Evolutionary conservation across 2,329 filamentous ascomycete genomes (phyloP).

Genomic region (Neonectria neomacrospora): DNA sequence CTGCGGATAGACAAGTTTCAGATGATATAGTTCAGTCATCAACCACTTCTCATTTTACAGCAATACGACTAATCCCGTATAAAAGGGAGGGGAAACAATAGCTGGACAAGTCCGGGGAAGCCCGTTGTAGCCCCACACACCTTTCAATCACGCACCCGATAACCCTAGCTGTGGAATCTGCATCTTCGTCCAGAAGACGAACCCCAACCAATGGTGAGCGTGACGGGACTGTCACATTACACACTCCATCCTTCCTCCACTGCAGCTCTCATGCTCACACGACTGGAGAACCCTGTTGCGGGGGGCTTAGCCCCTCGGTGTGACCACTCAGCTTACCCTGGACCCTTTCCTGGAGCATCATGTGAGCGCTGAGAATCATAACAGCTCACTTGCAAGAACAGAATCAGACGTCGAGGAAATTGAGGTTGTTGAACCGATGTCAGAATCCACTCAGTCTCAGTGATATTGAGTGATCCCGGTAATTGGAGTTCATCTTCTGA

Average conservation of each 20-base stretch:
- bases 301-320: conserved; percentile 12
- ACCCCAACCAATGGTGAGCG: conserved; percentile 1
- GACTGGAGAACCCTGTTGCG: conserved; percentile 22
- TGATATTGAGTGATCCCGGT: no score
- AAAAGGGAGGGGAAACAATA: not conserved
- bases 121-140: not conserved
- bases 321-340: conserved; percentile 24
- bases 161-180: conserved; percentile 8
- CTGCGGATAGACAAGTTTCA: not conserved
- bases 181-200: not conserved
- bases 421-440: no score
- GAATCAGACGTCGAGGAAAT: not conserved
- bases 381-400: not conserved
- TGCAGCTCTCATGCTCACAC: conserved; percentile 8
- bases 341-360: conserved; percentile 9
- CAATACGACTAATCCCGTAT: not conserved
- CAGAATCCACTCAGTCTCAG: no score
- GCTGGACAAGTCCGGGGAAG: not conserved
- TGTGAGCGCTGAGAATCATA: conserved; percentile 7
- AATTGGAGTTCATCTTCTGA: no score
- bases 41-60: not conserved
- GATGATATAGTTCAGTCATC: not conserved
- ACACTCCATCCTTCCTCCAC: conserved; percentile 6
- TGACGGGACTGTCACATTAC: conserved; percentile 14
- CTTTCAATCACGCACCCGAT: not conserved